Base-by-base conservation (phyloP, 352 stramenopile genomes). In the Phytopythium helicoides region DNA sequence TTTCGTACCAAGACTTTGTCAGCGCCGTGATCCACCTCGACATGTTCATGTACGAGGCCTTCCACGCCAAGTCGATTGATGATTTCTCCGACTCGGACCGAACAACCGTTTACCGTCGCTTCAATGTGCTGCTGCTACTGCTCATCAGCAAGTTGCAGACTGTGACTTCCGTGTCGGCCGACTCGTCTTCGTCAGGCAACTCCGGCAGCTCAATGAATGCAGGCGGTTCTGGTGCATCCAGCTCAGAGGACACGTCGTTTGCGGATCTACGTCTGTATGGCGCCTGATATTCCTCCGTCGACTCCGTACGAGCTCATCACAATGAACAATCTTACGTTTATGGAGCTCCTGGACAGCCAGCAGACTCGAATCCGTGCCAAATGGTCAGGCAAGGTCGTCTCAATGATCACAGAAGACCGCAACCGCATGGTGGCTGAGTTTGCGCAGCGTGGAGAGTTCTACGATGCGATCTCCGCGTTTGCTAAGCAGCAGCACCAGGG, bases 11-110 rank as follows among this genome's bases (percentile, higher is more conserved):
- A 33, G 72, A 82, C 51, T 82, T 82, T 51, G 68, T 80, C 45
- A 56, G 56, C 44, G 72, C 72, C 28, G 58, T 82, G 33, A 73
- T 63, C 35, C 56, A 70, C 28, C 47, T 79, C 18, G 72, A 82
- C 53, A 51, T 82, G 44, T 80, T 77, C 56, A 80, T 77, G 72
- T 82, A 82, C 63, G 66, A 82, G 22, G 69, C 72, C 15, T 82
- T 82, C 51, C 72, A 82, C 50, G 51, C 73, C 47, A 77, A 80
- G 56, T 66, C 62, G 14, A 66, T 82, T 45, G 66, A 79, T 14
- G 61, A 62, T 21, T 62, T 82, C 26, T 61, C 54, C 14, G 68
- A 79, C 25, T 38, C 57, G 12, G 66, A 79, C 36, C 71, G 71
- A 12, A 31, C 60, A 35, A 52, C 54, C 19, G 54, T 82, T 8